Evolutionary conservation across 371 early-diverging fungal species (phyloP), one percentile per base, ranked within the genome.

Genomic region (Fennellomyces sp.): DNA sequence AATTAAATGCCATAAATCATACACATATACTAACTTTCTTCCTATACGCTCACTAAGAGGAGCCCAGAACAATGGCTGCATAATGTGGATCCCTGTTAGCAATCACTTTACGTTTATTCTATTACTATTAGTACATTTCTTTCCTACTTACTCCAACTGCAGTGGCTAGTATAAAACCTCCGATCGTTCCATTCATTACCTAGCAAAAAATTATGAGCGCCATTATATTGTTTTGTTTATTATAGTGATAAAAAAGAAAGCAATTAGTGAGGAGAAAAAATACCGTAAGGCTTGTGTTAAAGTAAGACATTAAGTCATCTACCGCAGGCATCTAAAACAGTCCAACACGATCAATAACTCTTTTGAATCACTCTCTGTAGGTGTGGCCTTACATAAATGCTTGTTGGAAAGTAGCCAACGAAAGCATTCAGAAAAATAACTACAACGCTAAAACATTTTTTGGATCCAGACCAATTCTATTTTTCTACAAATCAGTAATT

Each of bases 11-110:
- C n/a, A n/a, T n/a, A n/a, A n/a, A n/a, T n/a, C n/a, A n/a, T 17
- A 25, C 30, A 36, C 28, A 23, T 28, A 31, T 26, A 36, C 25
- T 52, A 47, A 61, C 72, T 67, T 63, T 59, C 75, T 49, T 5
- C 63, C 75, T 15, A 73, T 50, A 23, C 68, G 56, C 35, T 73
- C 74, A 56, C 65, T 65, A 10, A 73, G 21, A 5, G 74, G 74
- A 7, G 74, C 70, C 68, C 70, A 68, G 29, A n/a, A n/a, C n/a
- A n/a, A n/a, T n/a, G n/a, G n/a, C n/a, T n/a, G n/a, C n/a, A n/a
- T n/a, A n/a, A n/a, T n/a, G n/a, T n/a, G n/a, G n/a, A n/a, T n/a
- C n/a, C n/a, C n/a, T n/a, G n/a, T n/a, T n/a, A n/a, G n/a, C 62
- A 39, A 70, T 65, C 12, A 73, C 35, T 0, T 13, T 36, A 42